Conservation (phyloP, 768 basidiomycete species). For the Hemileccinum impolitum region DNA sequence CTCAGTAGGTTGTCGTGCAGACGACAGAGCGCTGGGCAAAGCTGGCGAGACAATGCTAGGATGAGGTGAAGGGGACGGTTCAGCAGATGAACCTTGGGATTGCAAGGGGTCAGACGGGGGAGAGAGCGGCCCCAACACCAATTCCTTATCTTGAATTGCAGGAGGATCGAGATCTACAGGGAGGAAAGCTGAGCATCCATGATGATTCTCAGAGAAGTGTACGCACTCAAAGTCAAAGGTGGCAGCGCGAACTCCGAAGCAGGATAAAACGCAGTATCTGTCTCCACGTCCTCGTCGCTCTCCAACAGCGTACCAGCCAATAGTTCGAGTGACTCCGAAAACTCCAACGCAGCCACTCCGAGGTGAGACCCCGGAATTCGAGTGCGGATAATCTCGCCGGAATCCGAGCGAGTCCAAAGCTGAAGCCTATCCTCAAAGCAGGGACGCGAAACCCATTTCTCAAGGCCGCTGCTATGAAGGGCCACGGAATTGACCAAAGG, state of each 20-base stretch:
- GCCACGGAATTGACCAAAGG: conserved; percentile 12
- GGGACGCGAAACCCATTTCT: conserved; percentile 67
- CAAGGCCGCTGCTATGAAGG: conserved; percentile 51
- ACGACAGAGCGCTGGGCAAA: neutral
- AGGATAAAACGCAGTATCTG: conserved; percentile 13
- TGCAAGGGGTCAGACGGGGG: conserved; percentile 1
- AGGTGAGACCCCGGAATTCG: conserved; percentile 47
- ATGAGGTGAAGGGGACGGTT: conserved; percentile 3
- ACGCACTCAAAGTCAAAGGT: conserved; percentile 19
- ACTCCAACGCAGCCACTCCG: conserved; percentile 71
- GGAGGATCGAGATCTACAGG: conserved; percentile 23
- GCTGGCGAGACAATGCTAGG: neutral
- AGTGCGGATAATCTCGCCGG: conserved; percentile 31
- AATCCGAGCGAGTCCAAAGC: conserved; percentile 48
- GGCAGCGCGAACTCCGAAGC: conserved; percentile 15
- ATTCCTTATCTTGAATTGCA: conserved; percentile 7
- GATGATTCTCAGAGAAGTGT: neutral
- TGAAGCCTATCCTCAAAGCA: conserved; percentile 72
- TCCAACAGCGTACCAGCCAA: conserved; percentile 48
- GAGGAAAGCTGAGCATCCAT: conserved; percentile 9
- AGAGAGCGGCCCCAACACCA: conserved; percentile 2
- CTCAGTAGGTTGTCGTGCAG: neutral
- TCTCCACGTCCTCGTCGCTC: conserved; percentile 10
- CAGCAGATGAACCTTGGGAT: neutral
- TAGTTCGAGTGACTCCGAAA: conserved; percentile 62